Evolutionary conservation across 306 rosid genomes (phyloP).

Genomic region (Acacia crassicarpa): DNA sequence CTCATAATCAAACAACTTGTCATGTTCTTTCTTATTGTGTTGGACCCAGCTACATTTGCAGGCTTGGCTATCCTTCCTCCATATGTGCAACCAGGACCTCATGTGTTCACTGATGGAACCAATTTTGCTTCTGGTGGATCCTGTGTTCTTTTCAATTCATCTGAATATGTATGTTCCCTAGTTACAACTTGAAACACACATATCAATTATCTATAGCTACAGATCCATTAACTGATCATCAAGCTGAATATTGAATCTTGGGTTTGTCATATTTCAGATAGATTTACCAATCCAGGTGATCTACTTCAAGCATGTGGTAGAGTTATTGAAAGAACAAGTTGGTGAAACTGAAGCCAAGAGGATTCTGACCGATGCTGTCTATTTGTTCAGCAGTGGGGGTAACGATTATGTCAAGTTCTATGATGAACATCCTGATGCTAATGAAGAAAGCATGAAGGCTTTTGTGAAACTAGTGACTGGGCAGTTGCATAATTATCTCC

Average conservation of each 20-base stretch:
- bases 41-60: neutral
- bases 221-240: too few relatives aligned
- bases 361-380: conserved; percentile 36
- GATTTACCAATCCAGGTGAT: conserved; percentile 34
- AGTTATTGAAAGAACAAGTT: conserved; percentile 24
- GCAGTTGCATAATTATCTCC: neutral
- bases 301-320: conserved; percentile 35
- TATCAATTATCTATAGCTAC: too few relatives aligned
- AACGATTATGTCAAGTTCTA: conserved; percentile 36
- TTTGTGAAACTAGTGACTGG: conserved; percentile 31
- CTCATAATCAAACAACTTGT: neutral
- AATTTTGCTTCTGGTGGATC: conserved; percentile 53
- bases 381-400: conserved; percentile 40
- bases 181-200: neutral
- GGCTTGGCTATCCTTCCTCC: conserved; percentile 33
- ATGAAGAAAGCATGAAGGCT: neutral
- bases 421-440: conserved; percentile 3
- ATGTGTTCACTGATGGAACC: conserved; percentile 23
- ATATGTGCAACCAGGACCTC: conserved; percentile 33
- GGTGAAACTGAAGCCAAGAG: conserved; percentile 33
- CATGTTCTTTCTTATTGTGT: neutral
- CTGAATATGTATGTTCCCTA: neutral
- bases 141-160: conserved; percentile 15
- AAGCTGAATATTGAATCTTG: neutral
- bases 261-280: conserved; percentile 29